phyloP scores from a whole-genome alignment of 2,329 filamentous ascomycete genomes.

The Cercospora sojina region DNA sequence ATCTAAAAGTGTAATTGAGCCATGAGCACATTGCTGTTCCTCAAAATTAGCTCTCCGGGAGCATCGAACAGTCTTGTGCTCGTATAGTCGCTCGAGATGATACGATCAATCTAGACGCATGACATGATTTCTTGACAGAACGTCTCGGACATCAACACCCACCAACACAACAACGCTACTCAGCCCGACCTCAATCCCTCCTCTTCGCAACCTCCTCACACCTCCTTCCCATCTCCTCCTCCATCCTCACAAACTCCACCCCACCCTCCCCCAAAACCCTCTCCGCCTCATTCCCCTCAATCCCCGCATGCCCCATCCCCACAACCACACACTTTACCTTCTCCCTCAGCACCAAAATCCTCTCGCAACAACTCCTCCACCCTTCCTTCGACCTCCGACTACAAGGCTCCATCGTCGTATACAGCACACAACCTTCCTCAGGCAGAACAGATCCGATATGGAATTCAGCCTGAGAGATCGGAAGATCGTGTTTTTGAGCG shows the following conservation, averaged over 20 bases:
- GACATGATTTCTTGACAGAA: too few species aligned
- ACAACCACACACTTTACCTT: neutral
- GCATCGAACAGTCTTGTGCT: too few species aligned
- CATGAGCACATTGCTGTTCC: too few species aligned
- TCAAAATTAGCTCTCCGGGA: too few species aligned
- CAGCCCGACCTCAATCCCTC: too few species aligned
- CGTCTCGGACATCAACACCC: too few species aligned
- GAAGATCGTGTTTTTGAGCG: neutral
- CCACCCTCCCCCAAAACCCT: neutral
- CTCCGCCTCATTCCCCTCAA: conserved; percentile 1
- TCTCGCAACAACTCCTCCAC: conserved; percentile 1
- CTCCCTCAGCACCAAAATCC: neutral
- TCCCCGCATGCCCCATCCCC: neutral
- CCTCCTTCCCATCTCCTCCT: neutral
- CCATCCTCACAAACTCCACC: neutral
- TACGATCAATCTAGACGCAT: too few species aligned
- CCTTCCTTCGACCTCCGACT: neutral
- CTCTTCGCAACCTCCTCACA: neutral
- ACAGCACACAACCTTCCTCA: neutral
- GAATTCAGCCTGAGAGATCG: neutral
- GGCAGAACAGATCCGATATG: neutral
- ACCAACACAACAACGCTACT: too few species aligned
- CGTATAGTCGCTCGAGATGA: too few species aligned
- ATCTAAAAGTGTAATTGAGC: too few species aligned
- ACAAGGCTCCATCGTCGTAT: conserved; percentile 10